Conservation (phyloP, 768 basidiomycete species). For the Pleurotus pulmonarius region DNA sequence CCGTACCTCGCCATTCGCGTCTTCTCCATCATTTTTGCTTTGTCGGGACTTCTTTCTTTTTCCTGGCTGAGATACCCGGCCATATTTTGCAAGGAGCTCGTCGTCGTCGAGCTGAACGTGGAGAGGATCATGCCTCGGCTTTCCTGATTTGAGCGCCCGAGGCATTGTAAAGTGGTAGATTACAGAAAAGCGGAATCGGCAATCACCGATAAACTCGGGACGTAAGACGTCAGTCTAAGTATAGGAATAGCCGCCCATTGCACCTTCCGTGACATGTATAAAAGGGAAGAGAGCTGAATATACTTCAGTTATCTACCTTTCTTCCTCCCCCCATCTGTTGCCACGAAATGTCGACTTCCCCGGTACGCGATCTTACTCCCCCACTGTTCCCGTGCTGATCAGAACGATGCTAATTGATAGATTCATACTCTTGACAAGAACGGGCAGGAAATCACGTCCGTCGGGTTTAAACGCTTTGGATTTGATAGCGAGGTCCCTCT, state of each 20-base stretch:
- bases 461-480: slow-evolving; percentile 84
- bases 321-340: slow-evolving; percentile 13
- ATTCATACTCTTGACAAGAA: slow-evolving; percentile 68
- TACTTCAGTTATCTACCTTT: slow-evolving; percentile 11
- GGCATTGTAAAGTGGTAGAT: slow-evolving; percentile 48
- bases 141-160: slow-evolving; percentile 50
- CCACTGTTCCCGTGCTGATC: slow-evolving; percentile 8
- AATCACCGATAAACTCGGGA: slow-evolving; percentile 14
- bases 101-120: slow-evolving; percentile 82
- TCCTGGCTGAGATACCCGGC: slow-evolving; percentile 69
- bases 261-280: slow-evolving; percentile 1
- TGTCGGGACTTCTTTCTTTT: slow-evolving; percentile 64
- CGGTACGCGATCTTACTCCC: slow-evolving; percentile 17
- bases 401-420: slow-evolving; percentile 30
- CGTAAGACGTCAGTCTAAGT: background rate
- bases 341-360: slow-evolving; percentile 19
- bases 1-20: slow-evolving; percentile 46
- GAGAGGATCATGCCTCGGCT: slow-evolving; percentile 82
- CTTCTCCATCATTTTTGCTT: slow-evolving; percentile 38
- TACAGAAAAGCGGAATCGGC: slow-evolving; percentile 14
- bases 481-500: slow-evolving; percentile 85
- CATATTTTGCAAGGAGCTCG: slow-evolving; percentile 74
- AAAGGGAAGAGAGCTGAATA: slow-evolving; percentile 2
- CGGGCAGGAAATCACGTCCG: slow-evolving; percentile 70
- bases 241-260: background rate